Conservation (phyloP, 2,329 filamentous ascomycete genomes). For the Dactylellina haptotyla region DNA sequence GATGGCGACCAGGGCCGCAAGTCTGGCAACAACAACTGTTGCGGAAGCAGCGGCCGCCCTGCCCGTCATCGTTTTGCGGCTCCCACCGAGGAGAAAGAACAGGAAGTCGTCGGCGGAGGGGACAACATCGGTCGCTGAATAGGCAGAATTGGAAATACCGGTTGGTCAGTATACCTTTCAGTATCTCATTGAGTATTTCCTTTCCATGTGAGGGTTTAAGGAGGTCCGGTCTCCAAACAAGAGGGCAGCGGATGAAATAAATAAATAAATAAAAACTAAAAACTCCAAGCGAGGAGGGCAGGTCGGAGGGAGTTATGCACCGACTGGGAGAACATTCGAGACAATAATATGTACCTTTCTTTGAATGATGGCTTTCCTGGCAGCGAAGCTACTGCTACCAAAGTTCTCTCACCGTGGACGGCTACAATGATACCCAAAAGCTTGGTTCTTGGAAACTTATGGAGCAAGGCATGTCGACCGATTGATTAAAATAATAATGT, state of each 20-base stretch:
- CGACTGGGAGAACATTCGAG: no score
- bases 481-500: background rate
- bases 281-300: no score
- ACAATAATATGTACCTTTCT: no score
- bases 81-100: conserved; percentile 23
- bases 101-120: conserved; percentile 7
- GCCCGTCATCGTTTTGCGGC: conserved; percentile 37
- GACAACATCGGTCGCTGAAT: conserved; percentile 40
- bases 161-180: background rate
- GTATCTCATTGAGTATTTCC: no score
- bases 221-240: background rate
- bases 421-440: conserved; percentile 36
- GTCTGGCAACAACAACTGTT: conserved; percentile 15
- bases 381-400: background rate
- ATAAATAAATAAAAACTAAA: no score
- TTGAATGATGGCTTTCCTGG: conserved; percentile 5
- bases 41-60: conserved; percentile 18
- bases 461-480: conserved; percentile 14
- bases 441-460: conserved; percentile 23
- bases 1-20: conserved; percentile 24
- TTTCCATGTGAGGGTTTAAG: no score
- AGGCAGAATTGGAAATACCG: background rate
- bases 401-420: conserved; percentile 15
- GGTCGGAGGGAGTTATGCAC: no score
- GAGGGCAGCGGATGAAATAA: background rate